A percentile compares a stretch with the other conserved stretches of the same genome.
phyloP scores from a whole-genome alignment of 768 basidiomycete species.

The Xerocomellus amylosporus region DNA sequence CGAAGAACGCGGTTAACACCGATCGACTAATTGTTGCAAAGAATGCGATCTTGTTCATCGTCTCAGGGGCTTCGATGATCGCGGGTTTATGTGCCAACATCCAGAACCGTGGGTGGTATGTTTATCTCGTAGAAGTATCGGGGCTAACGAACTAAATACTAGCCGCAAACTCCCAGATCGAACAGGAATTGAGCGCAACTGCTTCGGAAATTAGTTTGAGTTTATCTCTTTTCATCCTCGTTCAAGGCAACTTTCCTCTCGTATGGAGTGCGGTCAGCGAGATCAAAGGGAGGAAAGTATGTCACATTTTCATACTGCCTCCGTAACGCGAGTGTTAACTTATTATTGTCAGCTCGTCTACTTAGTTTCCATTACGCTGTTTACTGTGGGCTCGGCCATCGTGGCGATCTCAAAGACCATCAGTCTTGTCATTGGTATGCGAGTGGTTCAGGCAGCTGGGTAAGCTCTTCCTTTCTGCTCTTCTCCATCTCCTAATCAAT shows the following conservation, averaged over 20 bases:
- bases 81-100: conserved; percentile 27
- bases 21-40: background rate
- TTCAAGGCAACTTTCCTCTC: conserved; percentile 55
- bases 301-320: conserved; percentile 4
- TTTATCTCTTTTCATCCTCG: conserved; percentile 66
- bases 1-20: background rate
- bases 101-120: conserved; percentile 27
- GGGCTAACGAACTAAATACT: background rate
- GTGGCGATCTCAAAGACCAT: conserved; percentile 59
- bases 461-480: conserved; percentile 24
- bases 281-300: conserved; percentile 69
- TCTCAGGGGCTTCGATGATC: conserved; percentile 31
- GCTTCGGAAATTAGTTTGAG: conserved; percentile 62
- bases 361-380: conserved; percentile 49
- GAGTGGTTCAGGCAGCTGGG: conserved; percentile 65
- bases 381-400: conserved; percentile 53
- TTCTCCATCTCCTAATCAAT: background rate
- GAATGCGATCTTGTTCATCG: conserved; percentile 21
- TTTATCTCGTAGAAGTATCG: background rate
- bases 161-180: conserved; percentile 70
- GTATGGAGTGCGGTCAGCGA: conserved; percentile 39
- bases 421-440: conserved; percentile 61
- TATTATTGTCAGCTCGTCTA: conserved; percentile 47
- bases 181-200: conserved; percentile 58
- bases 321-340: background rate